Evolutionary conservation across 1,139 yeast species (phyloP), one percentile per base, ranked within the genome.

Genomic region (Tardiomyces digboiensis): DNA sequence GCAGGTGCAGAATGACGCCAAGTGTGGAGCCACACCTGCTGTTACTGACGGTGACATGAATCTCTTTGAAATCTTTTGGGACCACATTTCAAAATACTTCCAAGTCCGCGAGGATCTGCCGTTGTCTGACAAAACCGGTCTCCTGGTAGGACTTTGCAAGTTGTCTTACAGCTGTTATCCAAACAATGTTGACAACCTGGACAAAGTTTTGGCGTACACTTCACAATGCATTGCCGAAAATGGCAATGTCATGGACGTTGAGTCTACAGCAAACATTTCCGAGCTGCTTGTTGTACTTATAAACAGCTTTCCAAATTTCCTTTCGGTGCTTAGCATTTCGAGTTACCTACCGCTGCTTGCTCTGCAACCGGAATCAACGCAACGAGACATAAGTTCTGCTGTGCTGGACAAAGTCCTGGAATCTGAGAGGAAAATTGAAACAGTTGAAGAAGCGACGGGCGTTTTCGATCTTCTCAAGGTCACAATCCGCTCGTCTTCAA

Each of bases 91-190:
- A 33, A 71, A 71, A 40, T 61, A 86, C 22, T 69, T 72, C 45
- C 69, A 75, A 43, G 62, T 70, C 7, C 78, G 82, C 46, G 82
- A 86, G 0, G 83, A 81, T 43, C 63, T 88, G 21, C 68, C 88
- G 0, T 59, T 77, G 19, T 78, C 75, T 40, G 93, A 85, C 50
- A 78, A 78, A 46, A 74, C 86, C 6, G 71, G 75, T 1, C 70
- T 88, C 23, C 68, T 87, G 41, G 80, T 79, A 46, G 76, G 84
- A 14, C 72, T 85, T 38, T 72, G 83, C 42, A 75, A 75, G 49
- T 64, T 89, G 38, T 72, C 88, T 0, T 67, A 85, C 42, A 71
- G 75, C 8, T 84, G 82, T 66, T 85, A 84, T 54, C 84, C 87
- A 2, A 68, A 72, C 1, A 74, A 78, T 48, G 70, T 71, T 46